A percentile compares a stretch with the other conserved stretches of the same genome.
Evolutionary conservation across 2,329 filamentous ascomycete genomes (phyloP).

Genomic region (Trichophyton simii): DNA sequence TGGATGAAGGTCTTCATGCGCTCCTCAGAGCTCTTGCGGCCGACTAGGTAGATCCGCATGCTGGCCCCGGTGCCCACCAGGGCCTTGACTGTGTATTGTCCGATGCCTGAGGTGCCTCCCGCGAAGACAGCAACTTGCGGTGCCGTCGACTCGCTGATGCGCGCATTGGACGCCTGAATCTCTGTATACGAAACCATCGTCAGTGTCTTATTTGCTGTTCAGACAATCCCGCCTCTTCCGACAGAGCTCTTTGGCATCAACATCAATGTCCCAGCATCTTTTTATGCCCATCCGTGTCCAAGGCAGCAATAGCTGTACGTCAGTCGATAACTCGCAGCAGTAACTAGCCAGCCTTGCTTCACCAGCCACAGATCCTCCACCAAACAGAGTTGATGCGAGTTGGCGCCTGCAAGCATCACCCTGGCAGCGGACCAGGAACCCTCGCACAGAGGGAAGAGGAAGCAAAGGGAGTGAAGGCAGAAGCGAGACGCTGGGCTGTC

Average conservation of each 20-base stretch:
- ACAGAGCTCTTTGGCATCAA: neutral
- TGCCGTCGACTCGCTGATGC: constrained; percentile 27
- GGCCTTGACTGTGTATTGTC: constrained; percentile 29
- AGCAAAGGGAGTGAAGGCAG: neutral
- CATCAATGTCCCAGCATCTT: too few relatives aligned
- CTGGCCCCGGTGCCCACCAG: constrained; percentile 26
- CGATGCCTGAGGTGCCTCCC: constrained; percentile 38
- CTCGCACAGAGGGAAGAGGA: neutral
- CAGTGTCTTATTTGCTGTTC: neutral
- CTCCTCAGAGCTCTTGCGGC: constrained; percentile 25
- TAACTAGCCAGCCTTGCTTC: neutral
- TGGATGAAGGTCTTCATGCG: constrained; percentile 24
- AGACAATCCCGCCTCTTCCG: neutral
- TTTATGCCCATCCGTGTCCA: too few relatives aligned
- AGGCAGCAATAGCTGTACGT: too few relatives aligned
- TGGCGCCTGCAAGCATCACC: neutral
- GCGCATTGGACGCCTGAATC: constrained; percentile 30
- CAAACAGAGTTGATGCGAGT: neutral
- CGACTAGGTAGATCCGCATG: constrained; percentile 34
- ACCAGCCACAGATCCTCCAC: neutral
- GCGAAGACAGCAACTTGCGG: constrained; percentile 31
- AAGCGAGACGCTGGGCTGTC: neutral
- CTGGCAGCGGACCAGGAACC: neutral
- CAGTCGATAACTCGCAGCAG: too few relatives aligned
- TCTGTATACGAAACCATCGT: constrained; percentile 28